These are phyloP conservation scores for Pleurozium schreberi DNA, from an alignment of 225 moss, liverwort and hornwort genomes.

Conservation along the genomic window DNA sequence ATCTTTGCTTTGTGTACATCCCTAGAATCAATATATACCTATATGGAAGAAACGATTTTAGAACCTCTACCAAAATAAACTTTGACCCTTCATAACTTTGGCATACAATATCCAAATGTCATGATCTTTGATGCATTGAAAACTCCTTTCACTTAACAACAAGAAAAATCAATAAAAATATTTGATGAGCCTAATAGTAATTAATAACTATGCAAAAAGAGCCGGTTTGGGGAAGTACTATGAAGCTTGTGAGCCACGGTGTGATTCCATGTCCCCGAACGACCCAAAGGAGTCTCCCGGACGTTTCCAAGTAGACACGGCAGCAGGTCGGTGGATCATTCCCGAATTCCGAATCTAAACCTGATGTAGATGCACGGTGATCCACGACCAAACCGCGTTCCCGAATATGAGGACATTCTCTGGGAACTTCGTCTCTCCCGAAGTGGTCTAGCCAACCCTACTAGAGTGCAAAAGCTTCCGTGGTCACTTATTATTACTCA, in stretches of 20 bases:
- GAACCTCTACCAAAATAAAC: not conserved
- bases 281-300: not conserved
- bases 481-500: not conserved
- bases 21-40: not conserved
- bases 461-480: no score
- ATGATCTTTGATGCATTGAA: fast-evolving
- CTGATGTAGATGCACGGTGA: not conserved
- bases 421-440: constrained; percentile 1
- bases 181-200: no score
- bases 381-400: not conserved
- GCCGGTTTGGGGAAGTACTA: fast-evolving
- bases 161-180: not conserved
- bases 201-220: not conserved
- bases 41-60: not conserved
- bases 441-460: not conserved
- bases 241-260: not conserved
- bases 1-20: not conserved
- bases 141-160: not conserved
- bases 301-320: not conserved
- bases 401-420: not conserved
- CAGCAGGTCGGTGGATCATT: constrained; percentile 5
- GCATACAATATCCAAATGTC: not conserved
- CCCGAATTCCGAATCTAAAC: not conserved
- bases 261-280: not conserved
- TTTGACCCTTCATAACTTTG: not conserved